Base-by-base conservation (phyloP, 163 green algal genomes). In the Scenedesmus sp. region DNA sequence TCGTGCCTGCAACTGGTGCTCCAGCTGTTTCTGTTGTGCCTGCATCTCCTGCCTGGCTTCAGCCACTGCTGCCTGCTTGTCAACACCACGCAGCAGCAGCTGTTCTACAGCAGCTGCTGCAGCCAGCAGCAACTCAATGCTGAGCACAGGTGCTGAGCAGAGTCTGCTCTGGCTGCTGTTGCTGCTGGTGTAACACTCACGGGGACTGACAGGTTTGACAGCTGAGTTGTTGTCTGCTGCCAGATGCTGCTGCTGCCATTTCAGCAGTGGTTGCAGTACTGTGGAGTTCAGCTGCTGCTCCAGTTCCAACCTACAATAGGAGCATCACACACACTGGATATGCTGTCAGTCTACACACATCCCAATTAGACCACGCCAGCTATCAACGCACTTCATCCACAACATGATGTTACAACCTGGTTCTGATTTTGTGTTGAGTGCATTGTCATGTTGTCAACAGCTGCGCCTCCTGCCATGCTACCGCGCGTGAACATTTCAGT, bases 261-360 rank as follows among this genome's bases (percentile, higher is more conserved):
- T 46, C 26, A 83, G 37, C 85, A 89, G n/a, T 56, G 65, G 85
- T 18, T 42, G 85, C 68, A 89, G n/a, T n/a, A 89, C 37, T 16
- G 0, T 30, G 43, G 10, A 30, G 15, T 53, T 10, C 42, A 82
- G 40, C 61, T 81, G 59, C 30, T 89, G 83, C 22, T 89, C 40
- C 20, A 44, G 61, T 61, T 89, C 24, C 46, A 12, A 26, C 61
- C 83, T 81, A 61, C 35, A 79, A 10, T 6, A 26, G 24, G 16
- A 13, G 20, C 68, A 46, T 1, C 26, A 26, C 2, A 16, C 42
- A 53, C 3, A n/a, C n/a, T 78, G 73, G 20, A 15, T 26, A n/a
- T 42, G 33, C 37, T 44, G 70, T 7, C 33, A 5, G 7, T 30
- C 24, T 26, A 10, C 33, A 72, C 59, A n/a, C 70, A 35, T 10